Conservation (phyloP, 148 eudicot genomes). For the Polygonum aviculare region DNA sequence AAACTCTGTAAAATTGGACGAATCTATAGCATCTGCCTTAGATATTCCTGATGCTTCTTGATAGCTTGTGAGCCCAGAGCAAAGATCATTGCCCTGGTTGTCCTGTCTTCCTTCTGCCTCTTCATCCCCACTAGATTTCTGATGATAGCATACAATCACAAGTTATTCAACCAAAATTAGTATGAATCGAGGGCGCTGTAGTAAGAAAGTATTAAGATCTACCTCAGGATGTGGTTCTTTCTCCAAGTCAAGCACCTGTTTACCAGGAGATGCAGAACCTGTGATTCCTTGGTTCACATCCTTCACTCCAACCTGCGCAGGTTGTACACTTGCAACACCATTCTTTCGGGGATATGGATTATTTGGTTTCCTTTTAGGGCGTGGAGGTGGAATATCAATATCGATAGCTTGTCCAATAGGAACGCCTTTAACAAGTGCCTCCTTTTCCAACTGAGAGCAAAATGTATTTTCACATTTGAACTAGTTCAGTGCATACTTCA, state of each 20-base stretch:
- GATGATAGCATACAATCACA: constrained; percentile 9
- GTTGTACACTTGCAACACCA: constrained; percentile 26
- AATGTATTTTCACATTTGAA: constrained; percentile 9
- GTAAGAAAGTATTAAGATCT: constrained; percentile 11
- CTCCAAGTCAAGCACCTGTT: constrained; percentile 43
- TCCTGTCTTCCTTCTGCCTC: constrained; percentile 23
- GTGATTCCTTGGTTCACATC: constrained; percentile 35
- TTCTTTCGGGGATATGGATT: constrained; percentile 95
- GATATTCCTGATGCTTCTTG: constrained; percentile 35
- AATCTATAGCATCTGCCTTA: constrained; percentile 20
- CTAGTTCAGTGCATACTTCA: not conserved
- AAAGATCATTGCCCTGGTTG: constrained; percentile 22
- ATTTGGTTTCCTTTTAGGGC: constrained; percentile 91
- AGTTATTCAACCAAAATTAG: not conserved
- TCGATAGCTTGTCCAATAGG: constrained; percentile 64
- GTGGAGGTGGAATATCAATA: constrained; percentile 94
- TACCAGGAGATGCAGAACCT: constrained; percentile 27
- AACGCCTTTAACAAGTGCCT: constrained; percentile 84
- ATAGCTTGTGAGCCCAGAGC: constrained; percentile 30
- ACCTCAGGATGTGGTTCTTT: constrained; percentile 56
- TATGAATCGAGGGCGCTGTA: not conserved
- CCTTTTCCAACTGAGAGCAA: constrained; percentile 82
- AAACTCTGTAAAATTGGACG: constrained; percentile 37
- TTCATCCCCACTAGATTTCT: constrained; percentile 45
- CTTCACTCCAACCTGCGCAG: constrained; percentile 39